Evolutionary conservation across 805 yeast species (phyloP), one percentile per base, ranked within the genome.

Genomic region (Cyberlindnera suaveolens): DNA sequence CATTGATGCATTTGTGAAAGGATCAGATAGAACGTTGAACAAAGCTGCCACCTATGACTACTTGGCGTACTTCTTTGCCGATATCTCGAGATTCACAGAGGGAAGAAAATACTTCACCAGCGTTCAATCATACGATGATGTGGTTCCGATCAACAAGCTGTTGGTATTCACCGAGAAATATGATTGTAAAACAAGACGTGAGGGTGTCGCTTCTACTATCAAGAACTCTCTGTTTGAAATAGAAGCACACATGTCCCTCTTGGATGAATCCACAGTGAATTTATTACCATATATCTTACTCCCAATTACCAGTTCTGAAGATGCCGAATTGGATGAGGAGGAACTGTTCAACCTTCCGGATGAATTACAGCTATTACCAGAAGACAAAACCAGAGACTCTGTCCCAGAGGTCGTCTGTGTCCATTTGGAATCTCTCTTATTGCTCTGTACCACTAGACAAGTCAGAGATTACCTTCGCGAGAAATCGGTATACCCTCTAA

Each of bases 161-260:
- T 68, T 86, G 46, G 93, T 80, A 0, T 89, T 88, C 65, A 84
- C 96, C 5, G 90, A 86, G 58, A 78, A 80, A 56, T 84, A 80
- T 51, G 90, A 84, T 57, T 72, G 86, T 13, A 78, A 78, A 54
- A 77, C 78, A 20, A 80, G 98, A 66, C 76, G 98, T 64, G 90
- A 85, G 60, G 97, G 96, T 57, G 90, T 87, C 32, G 95, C 95
- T 1, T 84, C 95, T 5, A 85, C 96, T 2, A 85, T 93, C 53
- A 91, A 93, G 62, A 91, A 91, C 64, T 77, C 91, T 0, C 67
- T 91, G 39, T 91, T 91, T 57, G 96, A 90, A 58, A 70, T 85
- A 1, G 77, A 79, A 34, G 63, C 76, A 31, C 98, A 91, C 59
- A 64, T 65, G 53, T 62, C 59, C 19, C 67, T 91, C 36, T 61